Conservation (phyloP, 192 early-diverging fungal genomes). For the Oehlia diaphana region DNA sequence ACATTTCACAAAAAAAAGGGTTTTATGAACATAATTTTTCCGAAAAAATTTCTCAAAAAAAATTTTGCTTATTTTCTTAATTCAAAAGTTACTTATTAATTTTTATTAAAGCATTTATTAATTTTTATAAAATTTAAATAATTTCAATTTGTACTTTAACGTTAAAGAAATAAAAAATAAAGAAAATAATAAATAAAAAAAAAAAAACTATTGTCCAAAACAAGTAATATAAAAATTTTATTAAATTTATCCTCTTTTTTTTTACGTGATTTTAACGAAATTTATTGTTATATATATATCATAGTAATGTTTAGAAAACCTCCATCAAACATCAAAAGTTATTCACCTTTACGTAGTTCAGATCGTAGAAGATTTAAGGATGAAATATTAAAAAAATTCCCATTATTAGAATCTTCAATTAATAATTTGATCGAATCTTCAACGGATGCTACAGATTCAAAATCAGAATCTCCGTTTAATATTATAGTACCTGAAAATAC, state of each 20-base stretch:
- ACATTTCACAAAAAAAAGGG: no score
- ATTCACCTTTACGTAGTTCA: conserved; percentile 65
- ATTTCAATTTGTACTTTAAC: no score
- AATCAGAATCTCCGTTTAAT: conserved; percentile 33
- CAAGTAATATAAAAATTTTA: no score
- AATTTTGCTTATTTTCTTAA: no score
- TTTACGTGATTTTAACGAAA: background rate
- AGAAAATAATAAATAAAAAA: no score
- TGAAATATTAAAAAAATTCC: conserved; percentile 59
- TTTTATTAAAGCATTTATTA: no score
- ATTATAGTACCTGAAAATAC: conserved; percentile 56
- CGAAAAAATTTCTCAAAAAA: no score
- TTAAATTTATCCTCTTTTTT: background rate
- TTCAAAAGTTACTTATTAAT: no score
- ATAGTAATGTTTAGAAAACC: conserved; percentile 76
- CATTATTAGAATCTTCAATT: conserved; percentile 39
- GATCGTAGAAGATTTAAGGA: conserved; percentile 65
- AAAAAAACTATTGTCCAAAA: no score
- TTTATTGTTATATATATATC: background rate
- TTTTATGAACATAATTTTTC: no score
- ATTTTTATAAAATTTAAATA: no score
- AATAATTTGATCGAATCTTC: background rate
- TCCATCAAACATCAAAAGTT: conserved; percentile 63
- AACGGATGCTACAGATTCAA: conserved; percentile 27
- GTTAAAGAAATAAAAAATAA: no score